A percentile compares a stretch with the other conserved stretches of the same genome.
These are phyloP conservation scores for Penicillium maclennaniae DNA, from an alignment of 495 filamentous ascomycete genomes.

Conservation along the genomic window DNA sequence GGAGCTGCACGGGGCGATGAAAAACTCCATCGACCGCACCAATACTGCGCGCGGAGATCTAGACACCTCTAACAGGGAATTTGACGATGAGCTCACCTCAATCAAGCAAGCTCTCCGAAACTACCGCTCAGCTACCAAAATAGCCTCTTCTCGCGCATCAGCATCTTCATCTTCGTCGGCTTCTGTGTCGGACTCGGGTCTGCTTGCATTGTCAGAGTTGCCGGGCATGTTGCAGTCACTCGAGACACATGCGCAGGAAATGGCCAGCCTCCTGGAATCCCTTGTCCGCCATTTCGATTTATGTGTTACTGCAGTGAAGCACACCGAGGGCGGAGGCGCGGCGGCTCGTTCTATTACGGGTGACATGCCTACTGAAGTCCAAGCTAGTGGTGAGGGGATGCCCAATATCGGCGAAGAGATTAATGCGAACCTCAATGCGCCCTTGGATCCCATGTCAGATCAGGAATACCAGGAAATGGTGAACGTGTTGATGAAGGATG, in stretches of 20 bases:
- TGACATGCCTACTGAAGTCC: conserved; percentile 58
- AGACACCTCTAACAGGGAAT: conserved; percentile 42
- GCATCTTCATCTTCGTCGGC: conserved; percentile 37
- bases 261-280: conserved; percentile 76
- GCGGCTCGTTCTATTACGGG: conserved; percentile 59
- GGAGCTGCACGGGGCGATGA: conserved; percentile 60
- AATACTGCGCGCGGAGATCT: conserved; percentile 54
- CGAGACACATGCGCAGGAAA: conserved; percentile 73
- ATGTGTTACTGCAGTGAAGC: conserved; percentile 85
- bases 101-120: conserved; percentile 56
- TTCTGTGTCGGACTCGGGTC: conserved; percentile 32
- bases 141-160: conserved; percentile 40
- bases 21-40: conserved; percentile 59
- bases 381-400: conserved; percentile 45
- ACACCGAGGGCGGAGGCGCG: conserved; percentile 83
- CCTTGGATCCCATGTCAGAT: conserved; percentile 66
- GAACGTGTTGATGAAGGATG: conserved; percentile 75
- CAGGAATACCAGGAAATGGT: conserved; percentile 81
- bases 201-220: conserved; percentile 50
- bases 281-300: conserved; percentile 92
- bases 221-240: conserved; percentile 66
- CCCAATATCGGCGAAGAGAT: conserved; percentile 57
- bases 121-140: conserved; percentile 37
- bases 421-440: conserved; percentile 45
- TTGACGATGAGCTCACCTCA: conserved; percentile 56